phyloP scores from a whole-genome alignment of 305 asterid species.

The Fraxinus baroniana region DNA sequence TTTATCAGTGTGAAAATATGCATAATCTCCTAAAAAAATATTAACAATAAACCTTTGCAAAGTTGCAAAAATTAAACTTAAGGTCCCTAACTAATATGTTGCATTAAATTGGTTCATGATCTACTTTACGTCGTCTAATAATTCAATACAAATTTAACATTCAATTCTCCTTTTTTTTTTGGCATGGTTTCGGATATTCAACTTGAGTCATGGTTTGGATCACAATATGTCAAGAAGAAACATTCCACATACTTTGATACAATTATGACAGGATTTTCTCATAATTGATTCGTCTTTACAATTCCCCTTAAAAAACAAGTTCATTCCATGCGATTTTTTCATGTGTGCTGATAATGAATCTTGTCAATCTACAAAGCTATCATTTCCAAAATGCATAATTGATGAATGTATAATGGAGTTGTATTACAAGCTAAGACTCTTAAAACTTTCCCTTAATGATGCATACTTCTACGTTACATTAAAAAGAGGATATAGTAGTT shows the following conservation, averaged over 20 bases:
- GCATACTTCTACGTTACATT: constrained; percentile 79
- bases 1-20: not conserved
- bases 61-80: not conserved
- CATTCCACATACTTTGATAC: not conserved
- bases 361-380: constrained; percentile 38
- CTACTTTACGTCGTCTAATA: not conserved
- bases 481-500: constrained; percentile 65
- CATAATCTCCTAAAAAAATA: not conserved
- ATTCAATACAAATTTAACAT: not conserved
- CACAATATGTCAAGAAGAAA: not conserved
- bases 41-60: not conserved
- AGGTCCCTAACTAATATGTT: not conserved
- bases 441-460: constrained; percentile 83
- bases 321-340: constrained; percentile 81
- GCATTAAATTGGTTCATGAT: not conserved
- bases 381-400: constrained; percentile 65
- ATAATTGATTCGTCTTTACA: constrained; percentile 65
- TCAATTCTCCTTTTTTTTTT: not conserved
- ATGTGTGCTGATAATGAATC: constrained; percentile 49
- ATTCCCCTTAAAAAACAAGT: constrained; percentile 75
- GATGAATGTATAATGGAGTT: constrained; percentile 78
- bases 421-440: constrained; percentile 83
- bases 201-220: too few relatives aligned
- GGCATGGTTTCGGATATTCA: not conserved
- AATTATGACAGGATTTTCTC: constrained; percentile 52